phyloP scores from a whole-genome alignment of 1,284 basidiomycete genomes.

The Singerocomus rubriflavus region DNA sequence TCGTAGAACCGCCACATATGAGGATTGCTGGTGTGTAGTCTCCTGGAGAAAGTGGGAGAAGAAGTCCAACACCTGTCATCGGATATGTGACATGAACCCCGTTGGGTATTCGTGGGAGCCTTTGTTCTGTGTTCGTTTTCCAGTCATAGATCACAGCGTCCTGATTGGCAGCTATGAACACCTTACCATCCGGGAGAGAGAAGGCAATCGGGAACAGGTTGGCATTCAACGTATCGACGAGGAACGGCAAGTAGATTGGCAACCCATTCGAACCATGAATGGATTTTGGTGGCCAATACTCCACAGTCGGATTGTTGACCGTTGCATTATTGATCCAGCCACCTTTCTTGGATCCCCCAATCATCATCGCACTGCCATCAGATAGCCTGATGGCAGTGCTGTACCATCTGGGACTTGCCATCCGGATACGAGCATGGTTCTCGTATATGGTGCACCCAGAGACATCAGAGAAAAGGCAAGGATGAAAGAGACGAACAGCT shows the following conservation, averaged over 20 bases:
- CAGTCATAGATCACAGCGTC: constrained; percentile 81
- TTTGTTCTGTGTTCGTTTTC: constrained; percentile 58
- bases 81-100: constrained; percentile 81
- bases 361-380: constrained; percentile 79
- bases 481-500: constrained; percentile 68
- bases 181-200: constrained; percentile 63
- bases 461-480: constrained; percentile 54
- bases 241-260: constrained; percentile 60
- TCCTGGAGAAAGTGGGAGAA: constrained; percentile 66
- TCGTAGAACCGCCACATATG: constrained; percentile 73
- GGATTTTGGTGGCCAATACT: constrained; percentile 76
- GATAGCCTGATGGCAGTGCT: constrained; percentile 63
- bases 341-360: constrained; percentile 75
- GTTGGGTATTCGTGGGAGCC: constrained; percentile 72
- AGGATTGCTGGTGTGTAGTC: constrained; percentile 72
- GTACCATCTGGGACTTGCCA: constrained; percentile 79
- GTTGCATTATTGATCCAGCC: constrained; percentile 80
- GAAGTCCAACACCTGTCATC: constrained; percentile 67
- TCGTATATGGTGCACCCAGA: constrained; percentile 62
- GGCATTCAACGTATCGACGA: constrained; percentile 69
- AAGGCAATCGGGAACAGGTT: constrained; percentile 83
- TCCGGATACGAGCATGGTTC: constrained; percentile 57
- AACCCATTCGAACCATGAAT: constrained; percentile 64
- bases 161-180: constrained; percentile 80
- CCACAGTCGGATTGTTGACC: constrained; percentile 77